These are phyloP conservation scores for Ceratobasidium sp. DNA, from an alignment of 1,284 basidiomycete genomes.

Conservation along the genomic window DNA sequence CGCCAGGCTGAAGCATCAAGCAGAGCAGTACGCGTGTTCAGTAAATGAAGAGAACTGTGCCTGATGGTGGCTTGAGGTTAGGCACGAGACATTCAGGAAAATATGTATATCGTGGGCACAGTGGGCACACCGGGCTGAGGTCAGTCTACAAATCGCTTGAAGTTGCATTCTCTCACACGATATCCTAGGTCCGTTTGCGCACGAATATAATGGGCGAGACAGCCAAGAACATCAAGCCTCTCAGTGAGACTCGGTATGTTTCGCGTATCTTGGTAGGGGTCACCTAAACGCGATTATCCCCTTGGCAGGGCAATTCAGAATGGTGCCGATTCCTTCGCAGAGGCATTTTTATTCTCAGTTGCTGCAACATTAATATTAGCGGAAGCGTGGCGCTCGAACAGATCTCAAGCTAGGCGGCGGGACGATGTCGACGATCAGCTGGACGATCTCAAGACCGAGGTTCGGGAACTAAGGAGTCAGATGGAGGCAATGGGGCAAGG, in stretches of 20 bases:
- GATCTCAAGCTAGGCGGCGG: conserved; percentile 76
- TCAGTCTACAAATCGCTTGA: background rate
- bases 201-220: conserved; percentile 84
- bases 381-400: conserved; percentile 80
- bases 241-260: conserved; percentile 82
- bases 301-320: conserved; percentile 82
- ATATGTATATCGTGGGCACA: conserved; percentile 85
- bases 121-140: conserved; percentile 80
- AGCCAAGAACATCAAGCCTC: conserved; percentile 77
- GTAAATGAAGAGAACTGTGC: background rate
- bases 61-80: conserved; percentile 51
- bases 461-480: conserved; percentile 62
- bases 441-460: conserved; percentile 64
- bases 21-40: conserved; percentile 68
- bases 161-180: background rate
- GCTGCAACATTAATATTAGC: conserved; percentile 80
- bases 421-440: conserved; percentile 80
- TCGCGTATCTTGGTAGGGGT: background rate
- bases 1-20: conserved; percentile 77
- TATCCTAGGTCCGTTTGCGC: conserved; percentile 66
- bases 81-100: conserved; percentile 80
- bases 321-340: conserved; percentile 85
- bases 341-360: conserved; percentile 86
- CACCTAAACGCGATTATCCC: conserved; percentile 6
- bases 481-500: conserved; percentile 62